Base-by-base conservation (phyloP, 257 asterid genomes). In the Paulownia fortunei region DNA sequence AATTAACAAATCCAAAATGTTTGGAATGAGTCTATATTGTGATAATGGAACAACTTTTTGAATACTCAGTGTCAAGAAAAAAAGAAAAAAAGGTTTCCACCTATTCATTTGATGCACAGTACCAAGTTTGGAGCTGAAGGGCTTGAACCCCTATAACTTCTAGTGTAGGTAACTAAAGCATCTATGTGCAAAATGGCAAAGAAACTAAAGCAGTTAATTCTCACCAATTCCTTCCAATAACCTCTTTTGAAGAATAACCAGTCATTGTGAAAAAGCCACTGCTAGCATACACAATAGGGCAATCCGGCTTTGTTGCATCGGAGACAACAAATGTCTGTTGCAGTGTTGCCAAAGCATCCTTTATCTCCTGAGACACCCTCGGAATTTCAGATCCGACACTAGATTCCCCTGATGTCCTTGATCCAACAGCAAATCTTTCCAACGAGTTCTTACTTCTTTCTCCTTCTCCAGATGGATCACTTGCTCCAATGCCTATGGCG, bases 281-380 rank as follows among this genome's bases (percentile, higher is more conserved):
- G 81, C 99, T 95, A 44, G 97, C 97, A 85, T 90, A 95, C 89
- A 95, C 74, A 41, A 95, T 95, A 3, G 98, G 99, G 82, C 96
- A 90, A 32, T 95, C 99, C 0, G 96, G 98, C 82, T 93, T 95
- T 1, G 99, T 93, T 5, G 98, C 97, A 87, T 95, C 99, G 5
- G 99, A 95, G 51, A 95, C 99, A 1, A 93, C 98, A 58, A 95
- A 95, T n/a, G 99, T 93, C 89, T 95, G 99, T 62, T 95, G 95
- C 70, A 95, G 79, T n/a, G 98, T 87, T 5, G 94, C 91, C 79
- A 95, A 75, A 62, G 98, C 99, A 82, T 93, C 99, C 92, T 87
- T 95, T 72, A 95, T 79, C 69, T 95, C 99, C 86, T 95, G 97
- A 59, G 99, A 91, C 73, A 89, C 98, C 86, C 97, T 85, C 21